Base-by-base conservation (phyloP, 2,329 filamentous ascomycete genomes). In the Epichloe coenophiala region DNA sequence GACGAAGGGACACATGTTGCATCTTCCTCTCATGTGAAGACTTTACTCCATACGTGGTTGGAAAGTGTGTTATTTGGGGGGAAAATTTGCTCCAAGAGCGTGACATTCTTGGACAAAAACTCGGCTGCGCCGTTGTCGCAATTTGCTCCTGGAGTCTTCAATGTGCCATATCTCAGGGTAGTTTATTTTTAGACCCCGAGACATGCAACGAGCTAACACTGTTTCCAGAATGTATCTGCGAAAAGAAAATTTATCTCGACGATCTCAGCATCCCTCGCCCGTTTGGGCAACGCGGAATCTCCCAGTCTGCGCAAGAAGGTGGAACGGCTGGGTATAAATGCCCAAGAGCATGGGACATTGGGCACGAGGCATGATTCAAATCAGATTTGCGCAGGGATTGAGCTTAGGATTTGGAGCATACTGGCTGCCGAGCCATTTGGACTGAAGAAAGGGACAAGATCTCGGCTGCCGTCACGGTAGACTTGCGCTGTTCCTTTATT, bases 131-230 rank as follows among this genome's bases (percentile, higher is more conserved):
- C 62, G 7, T 56, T 70, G 9, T 54, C 54, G 2, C 51, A 50
- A 3, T 44, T 70, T 5, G 59, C 60, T 4, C 68, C 68, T 0
- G 64, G 64, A 15, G 64, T 69, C 15, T 69, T 70, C 31, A 56
- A 68, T 47, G 56, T 65, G 27, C 55, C 58, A 15, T 68, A 68
- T 56, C 57, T 69, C 12, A 61, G 61, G 55, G 68, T 68, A 57
- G 37, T 27, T 5, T 21, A 12, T 23, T 38, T 3, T n/a, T 4
- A 51, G 15, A 6, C 21, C 17, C 5, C 2, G 11, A n/a, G 21
- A 12, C 1, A 12, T 7, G 15, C 5, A 9, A 11, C 7, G n/a
- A 39, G 33, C 55, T 60, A 27, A 58, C 17, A 11, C 9, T 11
- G 6, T n/a, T n/a, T 9, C 1, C 11, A 67, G 65, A 48, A 46